phyloP scores from a whole-genome alignment of 2,329 filamentous ascomycete species.

The Xylaria sp. region DNA sequence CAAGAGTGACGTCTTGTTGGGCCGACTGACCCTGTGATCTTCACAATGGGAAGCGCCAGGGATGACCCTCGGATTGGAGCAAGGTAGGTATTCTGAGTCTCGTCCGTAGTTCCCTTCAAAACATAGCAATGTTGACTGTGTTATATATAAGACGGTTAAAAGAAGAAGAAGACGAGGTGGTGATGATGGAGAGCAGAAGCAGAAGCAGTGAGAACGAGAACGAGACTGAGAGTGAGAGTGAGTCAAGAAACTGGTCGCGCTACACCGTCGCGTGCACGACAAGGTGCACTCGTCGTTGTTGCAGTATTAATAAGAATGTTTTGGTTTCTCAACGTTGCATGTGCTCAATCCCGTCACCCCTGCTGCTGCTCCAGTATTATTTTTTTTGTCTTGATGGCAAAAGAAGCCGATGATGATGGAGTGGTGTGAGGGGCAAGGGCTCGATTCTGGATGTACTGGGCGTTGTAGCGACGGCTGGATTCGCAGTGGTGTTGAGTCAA shows the following conservation, averaged over 20 bases:
- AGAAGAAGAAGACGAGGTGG: not conserved
- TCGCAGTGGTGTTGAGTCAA: not conserved
- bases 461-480: not conserved
- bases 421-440: slow-evolving; percentile 19
- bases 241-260: slow-evolving; percentile 9
- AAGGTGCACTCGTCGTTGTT: slow-evolving; percentile 13
- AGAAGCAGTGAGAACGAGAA: not conserved
- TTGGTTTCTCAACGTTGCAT: not conserved
- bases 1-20: too few species aligned
- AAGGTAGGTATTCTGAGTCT: too few species aligned
- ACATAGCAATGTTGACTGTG: not conserved
- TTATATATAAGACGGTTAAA: not conserved
- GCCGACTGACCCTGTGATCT: not conserved
- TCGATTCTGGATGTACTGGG: not conserved
- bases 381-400: slow-evolving; percentile 15
- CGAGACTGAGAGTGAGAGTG: not conserved
- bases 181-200: not conserved
- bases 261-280: slow-evolving; percentile 23
- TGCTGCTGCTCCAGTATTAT: slow-evolving; percentile 3
- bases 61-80: too few species aligned
- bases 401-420: slow-evolving; percentile 17
- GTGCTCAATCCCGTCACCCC: slow-evolving; percentile 8
- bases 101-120: too few species aligned
- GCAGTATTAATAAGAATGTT: not conserved
- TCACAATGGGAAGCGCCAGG: not conserved